Percentiles rank a stretch among this genome's conserved stretches.
phyloP scores from a whole-genome alignment of 352 stramenopile species.

The Phytophthora pluvialis region DNA sequence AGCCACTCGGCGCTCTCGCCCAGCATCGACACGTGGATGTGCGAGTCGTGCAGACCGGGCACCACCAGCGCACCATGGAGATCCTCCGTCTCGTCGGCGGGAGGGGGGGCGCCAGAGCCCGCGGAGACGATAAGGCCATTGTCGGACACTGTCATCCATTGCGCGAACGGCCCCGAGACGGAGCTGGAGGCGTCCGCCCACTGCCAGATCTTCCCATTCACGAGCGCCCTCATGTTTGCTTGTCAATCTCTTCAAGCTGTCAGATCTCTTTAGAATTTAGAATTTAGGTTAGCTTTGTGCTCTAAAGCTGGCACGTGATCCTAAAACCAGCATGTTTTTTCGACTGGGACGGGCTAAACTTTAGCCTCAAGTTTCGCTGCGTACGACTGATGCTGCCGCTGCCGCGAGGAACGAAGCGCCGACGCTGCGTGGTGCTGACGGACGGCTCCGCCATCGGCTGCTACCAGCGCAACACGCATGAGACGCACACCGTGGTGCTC shows the following conservation, averaged over 20 bases:
- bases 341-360: too few relatives aligned
- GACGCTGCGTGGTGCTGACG: slow-evolving; percentile 55
- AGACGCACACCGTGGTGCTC: slow-evolving; percentile 68
- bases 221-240: slow-evolving; percentile 47
- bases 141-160: slow-evolving; percentile 71
- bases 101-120: slow-evolving; percentile 30
- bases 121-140: slow-evolving; percentile 49
- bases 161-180: slow-evolving; percentile 28
- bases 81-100: slow-evolving; percentile 43
- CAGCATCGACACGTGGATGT: slow-evolving; percentile 89
- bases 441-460: slow-evolving; percentile 56
- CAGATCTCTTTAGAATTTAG: too few relatives aligned
- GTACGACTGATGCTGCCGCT: slow-evolving; percentile 8
- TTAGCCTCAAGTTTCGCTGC: too few relatives aligned
- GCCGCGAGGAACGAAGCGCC: slow-evolving; percentile 24
- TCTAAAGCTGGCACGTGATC: too few relatives aligned
- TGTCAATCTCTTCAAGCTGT: slow-evolving; percentile 6
- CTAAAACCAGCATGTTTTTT: too few relatives aligned
- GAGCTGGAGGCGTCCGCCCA: slow-evolving; percentile 34
- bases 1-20: slow-evolving; percentile 88
- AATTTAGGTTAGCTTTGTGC: too few relatives aligned
- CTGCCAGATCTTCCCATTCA: slow-evolving; percentile 81
- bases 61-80: slow-evolving; percentile 71
- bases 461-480: slow-evolving; percentile 52
- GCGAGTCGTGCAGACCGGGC: slow-evolving; percentile 87